These are phyloP conservation scores for Cryptococcus floricola DNA, from an alignment of 1,284 basidiomycete genomes.

Conservation along the genomic window DNA sequence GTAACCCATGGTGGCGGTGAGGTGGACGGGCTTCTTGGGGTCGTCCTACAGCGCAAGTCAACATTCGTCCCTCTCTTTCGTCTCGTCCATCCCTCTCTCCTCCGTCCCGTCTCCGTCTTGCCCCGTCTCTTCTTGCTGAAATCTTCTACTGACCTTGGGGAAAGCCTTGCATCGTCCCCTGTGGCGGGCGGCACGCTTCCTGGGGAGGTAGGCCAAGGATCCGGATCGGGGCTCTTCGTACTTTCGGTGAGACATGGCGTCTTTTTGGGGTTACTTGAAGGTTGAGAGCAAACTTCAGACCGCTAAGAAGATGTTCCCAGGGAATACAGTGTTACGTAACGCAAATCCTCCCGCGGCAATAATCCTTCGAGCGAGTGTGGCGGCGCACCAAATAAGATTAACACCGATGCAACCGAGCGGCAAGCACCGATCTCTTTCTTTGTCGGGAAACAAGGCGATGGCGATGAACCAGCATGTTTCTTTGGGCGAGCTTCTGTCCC, in stretches of 20 bases:
- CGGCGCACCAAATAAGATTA: too few species aligned
- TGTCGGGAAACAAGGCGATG: too few species aligned
- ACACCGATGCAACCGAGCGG: too few species aligned
- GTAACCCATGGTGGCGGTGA: conserved; percentile 98
- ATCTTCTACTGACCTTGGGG: conserved; percentile 65
- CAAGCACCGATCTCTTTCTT: too few species aligned
- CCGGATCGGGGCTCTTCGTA: conserved; percentile 94
- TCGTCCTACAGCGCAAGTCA: conserved; percentile 68
- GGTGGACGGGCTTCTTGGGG: conserved; percentile 97
- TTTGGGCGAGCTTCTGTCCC: too few species aligned
- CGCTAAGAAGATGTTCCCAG: too few species aligned
- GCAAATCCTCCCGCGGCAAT: too few species aligned
- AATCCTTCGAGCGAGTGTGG: too few species aligned
- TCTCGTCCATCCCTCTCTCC: not conserved
- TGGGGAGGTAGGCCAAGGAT: conserved; percentile 74
- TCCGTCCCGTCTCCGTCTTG: not conserved
- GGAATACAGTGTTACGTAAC: too few species aligned
- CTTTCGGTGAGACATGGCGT: conserved; percentile 54
- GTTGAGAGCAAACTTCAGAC: too few species aligned
- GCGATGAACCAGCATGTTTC: too few species aligned
- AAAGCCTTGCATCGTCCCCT: conserved; percentile 98
- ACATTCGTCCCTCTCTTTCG: conserved; percentile 5
- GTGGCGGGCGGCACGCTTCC: conserved; percentile 92
- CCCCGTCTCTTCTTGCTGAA: not conserved
- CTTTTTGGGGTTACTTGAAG: too few species aligned